These are phyloP conservation scores for Quercus variabilis DNA, from an alignment of 306 rosid species.

Conservation along the genomic window DNA sequence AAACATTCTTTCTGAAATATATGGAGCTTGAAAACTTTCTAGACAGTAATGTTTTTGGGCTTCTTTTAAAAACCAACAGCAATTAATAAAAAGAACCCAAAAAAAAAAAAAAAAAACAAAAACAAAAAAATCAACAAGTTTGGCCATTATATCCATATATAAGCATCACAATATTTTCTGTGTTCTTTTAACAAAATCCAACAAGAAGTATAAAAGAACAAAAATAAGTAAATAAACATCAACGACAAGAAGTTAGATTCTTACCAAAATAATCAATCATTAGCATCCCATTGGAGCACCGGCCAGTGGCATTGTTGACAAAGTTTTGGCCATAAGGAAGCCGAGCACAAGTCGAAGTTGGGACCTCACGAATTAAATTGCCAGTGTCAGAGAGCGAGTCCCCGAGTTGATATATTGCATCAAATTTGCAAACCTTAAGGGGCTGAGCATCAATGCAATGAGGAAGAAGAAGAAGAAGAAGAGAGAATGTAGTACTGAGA, in stretches of 20 bases:
- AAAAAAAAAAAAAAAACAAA: too few species aligned
- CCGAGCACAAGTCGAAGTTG: background rate
- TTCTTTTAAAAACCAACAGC: too few species aligned
- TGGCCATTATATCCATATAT: too few species aligned
- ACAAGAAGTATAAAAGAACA: background rate
- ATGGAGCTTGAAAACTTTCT: too few species aligned
- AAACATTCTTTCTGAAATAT: too few species aligned
- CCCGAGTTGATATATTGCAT: slow-evolving; percentile 13
- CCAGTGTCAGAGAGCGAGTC: slow-evolving; percentile 13
- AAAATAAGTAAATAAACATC: background rate
- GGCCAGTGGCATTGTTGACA: slow-evolving; percentile 1
- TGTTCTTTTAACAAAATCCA: background rate
- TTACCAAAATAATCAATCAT: slow-evolving; percentile 13
- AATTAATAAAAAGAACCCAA: too few species aligned
- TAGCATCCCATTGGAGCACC: slow-evolving; percentile 13
- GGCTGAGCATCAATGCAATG: background rate
- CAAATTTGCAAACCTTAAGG: background rate
- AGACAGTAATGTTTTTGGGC: too few species aligned
- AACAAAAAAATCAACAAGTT: too few species aligned
- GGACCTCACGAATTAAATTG: background rate
- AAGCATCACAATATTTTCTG: too few species aligned
- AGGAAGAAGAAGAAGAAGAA: background rate
- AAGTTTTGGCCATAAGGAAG: slow-evolving; percentile 16
- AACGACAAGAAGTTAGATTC: background rate
- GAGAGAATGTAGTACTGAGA: background rate